Conservation (phyloP, 2,329 filamentous ascomycete genomes). For the Verticillium klebahnii region DNA sequence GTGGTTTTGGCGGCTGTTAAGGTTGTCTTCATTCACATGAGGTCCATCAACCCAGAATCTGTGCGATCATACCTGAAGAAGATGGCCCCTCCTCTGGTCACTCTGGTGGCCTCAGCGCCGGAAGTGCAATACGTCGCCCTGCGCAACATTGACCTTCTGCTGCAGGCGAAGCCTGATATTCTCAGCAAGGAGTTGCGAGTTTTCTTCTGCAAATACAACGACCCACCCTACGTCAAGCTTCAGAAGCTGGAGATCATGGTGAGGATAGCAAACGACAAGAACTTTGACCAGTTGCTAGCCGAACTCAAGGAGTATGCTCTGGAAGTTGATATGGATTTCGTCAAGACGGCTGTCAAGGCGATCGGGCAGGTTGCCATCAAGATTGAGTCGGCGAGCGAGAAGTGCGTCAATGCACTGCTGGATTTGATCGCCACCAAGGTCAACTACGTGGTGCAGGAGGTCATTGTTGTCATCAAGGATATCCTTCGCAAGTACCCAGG, state of each 20-base stretch:
- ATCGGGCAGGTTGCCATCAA: slow-evolving; percentile 99
- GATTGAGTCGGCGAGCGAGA: slow-evolving; percentile 91
- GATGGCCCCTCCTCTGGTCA: slow-evolving; percentile 94
- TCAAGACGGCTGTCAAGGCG: slow-evolving; percentile 86
- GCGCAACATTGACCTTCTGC: slow-evolving; percentile 89
- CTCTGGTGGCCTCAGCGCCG: slow-evolving; percentile 87
- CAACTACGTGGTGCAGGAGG: slow-evolving; percentile 98
- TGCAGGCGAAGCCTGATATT: slow-evolving; percentile 95
- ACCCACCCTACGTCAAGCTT: slow-evolving; percentile 94
- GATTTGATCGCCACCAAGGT: slow-evolving; percentile 97
- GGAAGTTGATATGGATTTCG: slow-evolving; percentile 99
- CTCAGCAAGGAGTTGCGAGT: slow-evolving; percentile 95
- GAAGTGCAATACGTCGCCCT: slow-evolving; percentile 98
- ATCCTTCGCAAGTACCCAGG: slow-evolving; percentile 97
- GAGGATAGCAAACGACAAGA: slow-evolving; percentile 94
- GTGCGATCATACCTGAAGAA: slow-evolving; percentile 90
- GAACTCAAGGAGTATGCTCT: slow-evolving; percentile 96
- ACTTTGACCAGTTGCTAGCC: slow-evolving; percentile 88
- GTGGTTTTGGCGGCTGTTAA: slow-evolving; percentile 98
- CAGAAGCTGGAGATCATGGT: slow-evolving; percentile 99
- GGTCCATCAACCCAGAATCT: slow-evolving; percentile 69
- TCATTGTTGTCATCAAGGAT: slow-evolving; percentile 98
- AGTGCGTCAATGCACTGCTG: slow-evolving; percentile 88
- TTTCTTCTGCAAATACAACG: slow-evolving; percentile 99
- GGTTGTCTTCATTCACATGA: slow-evolving; percentile 96